Conservation (phyloP, 1,284 basidiomycete species). For the Ustilago curta region DNA sequence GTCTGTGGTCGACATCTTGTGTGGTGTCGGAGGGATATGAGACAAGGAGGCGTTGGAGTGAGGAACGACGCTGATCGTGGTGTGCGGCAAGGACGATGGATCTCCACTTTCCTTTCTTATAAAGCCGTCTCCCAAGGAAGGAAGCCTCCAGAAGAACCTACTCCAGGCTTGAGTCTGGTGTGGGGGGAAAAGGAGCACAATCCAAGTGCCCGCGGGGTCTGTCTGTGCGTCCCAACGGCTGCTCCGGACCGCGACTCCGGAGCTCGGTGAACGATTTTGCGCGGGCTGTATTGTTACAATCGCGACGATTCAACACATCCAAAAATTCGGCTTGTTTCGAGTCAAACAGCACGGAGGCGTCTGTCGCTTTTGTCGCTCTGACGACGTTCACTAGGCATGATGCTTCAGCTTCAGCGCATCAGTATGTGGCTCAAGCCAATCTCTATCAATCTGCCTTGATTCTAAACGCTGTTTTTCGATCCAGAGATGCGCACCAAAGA, state of each 20-base stretch:
- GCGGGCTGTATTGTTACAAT: not conserved
- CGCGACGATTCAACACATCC: not conserved
- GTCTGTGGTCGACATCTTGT: constrained; percentile 29
- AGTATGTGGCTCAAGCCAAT: too few relatives aligned
- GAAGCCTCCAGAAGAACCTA: not conserved
- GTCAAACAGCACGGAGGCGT: too few relatives aligned
- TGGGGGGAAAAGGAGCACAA: not conserved
- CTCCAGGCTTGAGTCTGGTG: not conserved
- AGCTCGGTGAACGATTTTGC: not conserved
- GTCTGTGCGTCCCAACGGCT: constrained; percentile 10
- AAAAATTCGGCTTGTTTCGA: not conserved
- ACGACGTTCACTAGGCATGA: not conserved
- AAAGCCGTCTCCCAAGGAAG: not conserved
- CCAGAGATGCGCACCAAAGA: too few relatives aligned
- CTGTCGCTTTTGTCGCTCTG: constrained; percentile 7
- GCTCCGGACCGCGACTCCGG: constrained; percentile 28
- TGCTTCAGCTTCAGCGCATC: too few relatives aligned
- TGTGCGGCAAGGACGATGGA: not conserved
- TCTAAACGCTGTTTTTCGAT: too few relatives aligned
- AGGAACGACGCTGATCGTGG: not conserved
- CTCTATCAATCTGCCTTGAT: too few relatives aligned
- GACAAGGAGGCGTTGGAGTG: not conserved
- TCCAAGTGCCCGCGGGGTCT: constrained; percentile 4
- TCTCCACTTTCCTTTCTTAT: not conserved
- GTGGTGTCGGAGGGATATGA: not conserved